Percentiles rank a stretch among this genome's conserved stretches.
Evolutionary conservation across 192 early-diverging fungal genomes (phyloP).

Genomic region (Gryganskiella cystojenkinii): DNA sequence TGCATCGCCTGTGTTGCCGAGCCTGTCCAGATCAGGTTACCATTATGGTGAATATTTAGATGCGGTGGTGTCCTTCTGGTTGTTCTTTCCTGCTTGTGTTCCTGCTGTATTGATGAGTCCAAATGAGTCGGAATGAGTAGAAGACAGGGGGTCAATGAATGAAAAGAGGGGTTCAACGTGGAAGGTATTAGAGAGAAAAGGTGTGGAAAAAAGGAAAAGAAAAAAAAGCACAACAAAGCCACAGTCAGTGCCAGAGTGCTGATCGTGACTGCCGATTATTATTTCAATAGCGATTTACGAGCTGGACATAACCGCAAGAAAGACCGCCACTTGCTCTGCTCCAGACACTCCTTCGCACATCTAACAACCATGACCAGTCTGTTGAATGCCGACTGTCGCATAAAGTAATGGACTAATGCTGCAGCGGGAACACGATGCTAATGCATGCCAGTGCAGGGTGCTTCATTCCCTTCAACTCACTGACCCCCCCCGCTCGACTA

Average conservation of each 20-base stretch:
- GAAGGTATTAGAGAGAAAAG: not conserved
- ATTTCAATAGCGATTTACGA: not conserved
- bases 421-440: not conserved
- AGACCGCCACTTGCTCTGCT: not conserved
- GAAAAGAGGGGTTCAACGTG: too few relatives aligned
- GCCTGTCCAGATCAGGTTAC: not conserved
- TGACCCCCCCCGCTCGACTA: not conserved
- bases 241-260: not conserved
- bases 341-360: not conserved
- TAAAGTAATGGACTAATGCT: constrained; percentile 40
- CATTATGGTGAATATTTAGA: constrained; percentile 3
- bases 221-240: too few relatives aligned
- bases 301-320: too few relatives aligned
- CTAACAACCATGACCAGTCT: constrained; percentile 43
- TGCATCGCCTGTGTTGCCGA: not conserved
- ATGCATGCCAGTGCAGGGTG: not conserved
- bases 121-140: too few relatives aligned
- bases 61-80: too few relatives aligned
- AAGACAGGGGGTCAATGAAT: too few relatives aligned
- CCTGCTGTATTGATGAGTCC: too few relatives aligned
- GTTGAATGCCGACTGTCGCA: constrained; percentile 48
- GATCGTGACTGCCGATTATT: not conserved
- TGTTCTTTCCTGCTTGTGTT: too few relatives aligned
- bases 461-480: not conserved
- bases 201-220: not conserved